Conservation (phyloP, 108 stramenopile genomes). For the Pseudonitzschia delicatissima region DNA sequence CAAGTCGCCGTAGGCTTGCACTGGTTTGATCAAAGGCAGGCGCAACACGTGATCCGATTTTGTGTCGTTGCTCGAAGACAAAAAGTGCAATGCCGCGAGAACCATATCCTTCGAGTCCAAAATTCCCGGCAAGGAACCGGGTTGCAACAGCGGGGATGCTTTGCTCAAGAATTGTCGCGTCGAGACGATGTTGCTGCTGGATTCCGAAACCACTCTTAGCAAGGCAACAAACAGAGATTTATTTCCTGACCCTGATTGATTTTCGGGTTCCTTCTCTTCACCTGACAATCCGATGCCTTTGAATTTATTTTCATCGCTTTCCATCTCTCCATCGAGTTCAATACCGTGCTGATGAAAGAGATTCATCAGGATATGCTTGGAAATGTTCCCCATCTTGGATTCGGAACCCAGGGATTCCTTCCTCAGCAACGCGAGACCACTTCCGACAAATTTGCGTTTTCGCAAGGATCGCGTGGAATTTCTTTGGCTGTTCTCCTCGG, state of each 20-base stretch:
- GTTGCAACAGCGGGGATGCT: conserved; percentile 52
- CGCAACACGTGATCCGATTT: conserved; percentile 12
- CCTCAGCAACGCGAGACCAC: conserved; percentile 27
- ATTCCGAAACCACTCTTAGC: conserved; percentile 18
- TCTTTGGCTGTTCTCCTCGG: conserved; percentile 14
- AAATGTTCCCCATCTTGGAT: conserved; percentile 13
- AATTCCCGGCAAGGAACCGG: conserved; percentile 57
- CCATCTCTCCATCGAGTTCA: conserved; percentile 7
- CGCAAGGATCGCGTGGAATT: conserved; percentile 12
- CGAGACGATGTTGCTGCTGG: conserved; percentile 14
- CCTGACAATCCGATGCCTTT: conserved; percentile 1
- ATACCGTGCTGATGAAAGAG: conserved; percentile 6
- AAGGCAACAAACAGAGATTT: conserved; percentile 35
- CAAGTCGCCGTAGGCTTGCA: conserved; percentile 29
- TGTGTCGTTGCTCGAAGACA: conserved; percentile 31
- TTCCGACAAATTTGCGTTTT: conserved; percentile 30
- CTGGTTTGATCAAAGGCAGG: conserved; percentile 33
- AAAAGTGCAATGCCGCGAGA: conserved; percentile 61
- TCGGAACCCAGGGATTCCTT: conserved; percentile 13
- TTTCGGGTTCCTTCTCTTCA: background rate
- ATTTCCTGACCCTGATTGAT: conserved; percentile 19
- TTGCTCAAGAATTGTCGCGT: conserved; percentile 57
- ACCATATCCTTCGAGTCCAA: conserved; percentile 80
- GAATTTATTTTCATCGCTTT: conserved; percentile 17
- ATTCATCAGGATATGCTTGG: conserved; percentile 9